Evolutionary conservation across 2,329 filamentous ascomycete species (phyloP).

Genomic region (Sclerotinia borealis): DNA sequence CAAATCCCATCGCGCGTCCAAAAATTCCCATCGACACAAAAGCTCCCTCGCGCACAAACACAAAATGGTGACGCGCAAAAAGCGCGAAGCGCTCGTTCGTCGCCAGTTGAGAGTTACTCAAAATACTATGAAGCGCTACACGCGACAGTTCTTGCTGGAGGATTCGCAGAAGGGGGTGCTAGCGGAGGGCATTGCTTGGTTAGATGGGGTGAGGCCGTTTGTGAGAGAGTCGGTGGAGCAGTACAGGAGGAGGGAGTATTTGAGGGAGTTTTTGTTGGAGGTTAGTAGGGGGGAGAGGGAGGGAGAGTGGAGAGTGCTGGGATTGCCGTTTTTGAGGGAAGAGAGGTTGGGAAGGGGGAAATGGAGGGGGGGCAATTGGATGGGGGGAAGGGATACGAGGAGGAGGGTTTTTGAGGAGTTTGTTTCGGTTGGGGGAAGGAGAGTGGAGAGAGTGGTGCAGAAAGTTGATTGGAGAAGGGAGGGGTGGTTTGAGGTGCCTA

Average conservation of each 20-base stretch:
- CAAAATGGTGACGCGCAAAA: neutral
- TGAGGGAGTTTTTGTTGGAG: neutral
- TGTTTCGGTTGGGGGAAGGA: neutral
- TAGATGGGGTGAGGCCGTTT: neutral
- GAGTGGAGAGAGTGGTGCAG: neutral
- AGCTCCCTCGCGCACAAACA: neutral
- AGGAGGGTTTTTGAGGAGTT: neutral
- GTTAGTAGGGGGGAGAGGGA: neutral
- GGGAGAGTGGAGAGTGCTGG: neutral
- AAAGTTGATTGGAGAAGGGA: slow-evolving; percentile 3
- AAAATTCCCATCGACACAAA: neutral
- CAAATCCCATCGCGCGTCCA: neutral
- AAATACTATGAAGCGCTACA: neutral
- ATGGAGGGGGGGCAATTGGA: neutral
- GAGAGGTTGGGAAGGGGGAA: neutral
- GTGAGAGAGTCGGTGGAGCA: neutral
- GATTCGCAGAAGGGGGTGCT: neutral
- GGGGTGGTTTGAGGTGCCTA: neutral
- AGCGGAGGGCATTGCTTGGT: neutral
- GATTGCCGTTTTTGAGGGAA: neutral
- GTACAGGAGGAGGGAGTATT: neutral
- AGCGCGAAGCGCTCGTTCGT: neutral
- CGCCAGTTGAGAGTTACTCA: neutral
- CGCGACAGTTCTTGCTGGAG: neutral
- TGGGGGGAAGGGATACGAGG: neutral